phyloP scores from a whole-genome alignment of 495 filamentous ascomycete species.

The Trichoderma asperelloides region DNA sequence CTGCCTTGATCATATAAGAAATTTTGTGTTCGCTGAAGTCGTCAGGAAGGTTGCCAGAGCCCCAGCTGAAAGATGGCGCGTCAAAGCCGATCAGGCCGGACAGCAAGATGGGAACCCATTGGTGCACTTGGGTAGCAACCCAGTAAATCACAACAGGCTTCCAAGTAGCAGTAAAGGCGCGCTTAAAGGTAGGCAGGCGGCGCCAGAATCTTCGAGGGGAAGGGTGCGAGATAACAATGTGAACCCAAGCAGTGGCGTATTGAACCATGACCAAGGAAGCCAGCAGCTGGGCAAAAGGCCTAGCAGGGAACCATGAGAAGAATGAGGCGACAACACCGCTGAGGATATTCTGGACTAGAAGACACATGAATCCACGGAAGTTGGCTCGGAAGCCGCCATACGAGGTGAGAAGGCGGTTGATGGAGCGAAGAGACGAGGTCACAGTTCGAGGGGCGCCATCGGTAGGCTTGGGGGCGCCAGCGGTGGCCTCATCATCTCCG shows the following conservation, averaged over 20 bases:
- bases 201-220: constrained; percentile 29
- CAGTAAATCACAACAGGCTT: constrained; percentile 28
- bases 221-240: constrained; percentile 36
- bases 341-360: constrained; percentile 14
- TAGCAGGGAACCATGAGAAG: constrained; percentile 15
- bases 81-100: constrained; percentile 23
- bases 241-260: constrained; percentile 33
- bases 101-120: constrained; percentile 20
- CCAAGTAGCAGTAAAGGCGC: constrained; percentile 34
- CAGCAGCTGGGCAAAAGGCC: constrained; percentile 27
- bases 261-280: constrained; percentile 27
- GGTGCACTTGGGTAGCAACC: constrained; percentile 20
- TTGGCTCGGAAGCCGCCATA: constrained; percentile 28
- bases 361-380: constrained; percentile 32
- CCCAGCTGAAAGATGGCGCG: constrained; percentile 12
- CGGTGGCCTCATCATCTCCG: constrained; percentile 20
- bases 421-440: constrained; percentile 36
- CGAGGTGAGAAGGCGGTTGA: constrained; percentile 27
- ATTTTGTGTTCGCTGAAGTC: constrained; percentile 11
- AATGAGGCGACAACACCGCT: constrained; percentile 15
- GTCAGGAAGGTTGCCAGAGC: not conserved
- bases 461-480: constrained; percentile 1
- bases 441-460: constrained; percentile 21
- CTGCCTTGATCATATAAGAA: constrained; percentile 5
- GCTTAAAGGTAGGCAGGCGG: constrained; percentile 36